These are phyloP conservation scores for Juglanconis oblonga DNA, from an alignment of 2,329 filamentous ascomycete genomes.

Conservation along the genomic window DNA sequence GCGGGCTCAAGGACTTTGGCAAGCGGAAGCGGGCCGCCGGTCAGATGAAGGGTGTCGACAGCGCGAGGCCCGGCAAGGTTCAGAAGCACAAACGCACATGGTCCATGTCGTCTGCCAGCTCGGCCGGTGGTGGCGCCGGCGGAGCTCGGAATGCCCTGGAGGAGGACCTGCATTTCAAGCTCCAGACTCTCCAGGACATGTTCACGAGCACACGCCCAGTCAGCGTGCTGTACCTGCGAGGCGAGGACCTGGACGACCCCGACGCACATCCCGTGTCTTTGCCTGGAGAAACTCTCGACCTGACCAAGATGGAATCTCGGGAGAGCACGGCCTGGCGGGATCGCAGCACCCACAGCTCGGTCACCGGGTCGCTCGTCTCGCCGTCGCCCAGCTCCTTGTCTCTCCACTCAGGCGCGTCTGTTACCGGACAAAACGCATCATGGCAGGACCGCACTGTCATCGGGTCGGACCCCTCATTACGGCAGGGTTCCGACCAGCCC, in stretches of 20 bases:
- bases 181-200: slow-evolving; percentile 80
- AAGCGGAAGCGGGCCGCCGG: slow-evolving; percentile 59
- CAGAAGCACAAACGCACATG: slow-evolving; percentile 90
- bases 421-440: slow-evolving; percentile 37
- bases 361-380: slow-evolving; percentile 61
- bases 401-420: slow-evolving; percentile 54
- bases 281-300: slow-evolving; percentile 62
- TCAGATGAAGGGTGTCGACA: slow-evolving; percentile 41
- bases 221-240: slow-evolving; percentile 74
- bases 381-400: slow-evolving; percentile 66
- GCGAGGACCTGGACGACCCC: slow-evolving; percentile 75
- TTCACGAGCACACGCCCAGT: slow-evolving; percentile 79
- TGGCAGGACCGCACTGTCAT: slow-evolving; percentile 60
- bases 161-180: slow-evolving; percentile 76
- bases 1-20: slow-evolving; percentile 63
- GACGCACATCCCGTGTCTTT: slow-evolving; percentile 75
- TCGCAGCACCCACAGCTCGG: slow-evolving; percentile 54
- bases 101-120: slow-evolving; percentile 84
- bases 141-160: slow-evolving; percentile 52
- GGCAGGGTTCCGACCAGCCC: slow-evolving; percentile 50
- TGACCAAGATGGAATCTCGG: slow-evolving; percentile 50
- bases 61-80: slow-evolving; percentile 72
- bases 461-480: slow-evolving; percentile 38
- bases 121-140: slow-evolving; percentile 44
- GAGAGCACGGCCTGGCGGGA: slow-evolving; percentile 49